These are phyloP conservation scores for Magnolia sinica DNA, from an alignment of 164 flowering plant genomes.

Conservation along the genomic window DNA sequence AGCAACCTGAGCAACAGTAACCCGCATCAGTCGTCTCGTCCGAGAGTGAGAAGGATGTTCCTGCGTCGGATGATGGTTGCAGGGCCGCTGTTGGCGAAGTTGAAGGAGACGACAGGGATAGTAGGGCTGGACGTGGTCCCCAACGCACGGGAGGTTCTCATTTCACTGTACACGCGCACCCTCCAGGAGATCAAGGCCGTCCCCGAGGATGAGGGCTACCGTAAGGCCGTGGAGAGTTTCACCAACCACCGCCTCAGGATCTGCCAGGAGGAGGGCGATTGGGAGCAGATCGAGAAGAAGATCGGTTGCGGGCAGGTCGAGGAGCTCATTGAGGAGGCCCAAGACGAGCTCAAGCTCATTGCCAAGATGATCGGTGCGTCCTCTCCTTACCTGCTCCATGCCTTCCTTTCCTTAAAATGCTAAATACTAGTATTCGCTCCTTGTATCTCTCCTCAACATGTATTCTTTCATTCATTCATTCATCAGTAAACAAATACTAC, in stretches of 20 bases:
- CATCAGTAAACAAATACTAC: no score
- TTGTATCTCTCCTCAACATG: not conserved
- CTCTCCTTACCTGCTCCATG: not conserved
- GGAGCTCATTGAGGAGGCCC: conserved; percentile 93
- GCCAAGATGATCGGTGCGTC: conserved; percentile 71
- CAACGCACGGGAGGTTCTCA: conserved; percentile 82
- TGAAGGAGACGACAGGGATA: conserved; percentile 97
- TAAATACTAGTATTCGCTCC: no score
- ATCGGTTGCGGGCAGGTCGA: conserved; percentile 96
- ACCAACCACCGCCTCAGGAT: conserved; percentile 78
- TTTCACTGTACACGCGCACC: conserved; percentile 74
- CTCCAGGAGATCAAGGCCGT: conserved; percentile 82
- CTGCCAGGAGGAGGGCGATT: conserved; percentile 83
- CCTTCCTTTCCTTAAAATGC: not conserved
- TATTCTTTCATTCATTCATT: not conserved
- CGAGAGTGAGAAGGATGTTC: conserved; percentile 34
- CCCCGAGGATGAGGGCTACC: conserved; percentile 91
- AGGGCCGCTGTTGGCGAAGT: conserved; percentile 78
- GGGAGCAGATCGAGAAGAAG: conserved; percentile 85
- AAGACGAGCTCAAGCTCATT: conserved; percentile 85
- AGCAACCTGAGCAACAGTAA: not conserved
- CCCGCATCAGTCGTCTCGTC: not conserved
- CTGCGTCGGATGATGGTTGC: conserved; percentile 57
- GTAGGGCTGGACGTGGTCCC: conserved; percentile 94
- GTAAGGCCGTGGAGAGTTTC: conserved; percentile 91